These are phyloP conservation scores for Phytophthora vignae DNA, from an alignment of 352 stramenopile species.

Conservation along the genomic window DNA sequence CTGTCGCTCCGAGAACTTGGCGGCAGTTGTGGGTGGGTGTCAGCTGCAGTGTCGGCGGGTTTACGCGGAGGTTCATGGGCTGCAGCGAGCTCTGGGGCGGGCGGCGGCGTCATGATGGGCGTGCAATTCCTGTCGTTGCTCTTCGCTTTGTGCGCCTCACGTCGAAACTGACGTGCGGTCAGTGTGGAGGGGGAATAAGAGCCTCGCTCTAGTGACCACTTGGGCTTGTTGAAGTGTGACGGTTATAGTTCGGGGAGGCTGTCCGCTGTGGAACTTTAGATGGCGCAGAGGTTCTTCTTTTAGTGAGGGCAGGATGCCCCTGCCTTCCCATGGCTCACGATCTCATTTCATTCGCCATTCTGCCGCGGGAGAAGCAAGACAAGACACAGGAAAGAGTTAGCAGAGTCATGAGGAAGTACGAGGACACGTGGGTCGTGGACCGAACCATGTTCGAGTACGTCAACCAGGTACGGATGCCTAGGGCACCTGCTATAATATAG, in stretches of 20 bases:
- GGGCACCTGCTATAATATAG: background rate
- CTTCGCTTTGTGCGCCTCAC: background rate
- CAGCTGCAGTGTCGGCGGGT: background rate
- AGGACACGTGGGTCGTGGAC: conserved; percentile 92
- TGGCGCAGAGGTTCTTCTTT: conserved; percentile 4
- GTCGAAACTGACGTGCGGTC: conserved; percentile 2
- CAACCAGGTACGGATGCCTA: conserved; percentile 53
- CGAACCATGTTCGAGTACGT: conserved; percentile 96
- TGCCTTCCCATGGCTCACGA: conserved; percentile 2
- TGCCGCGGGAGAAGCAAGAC: conserved; percentile 14
- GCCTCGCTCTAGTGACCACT: background rate
- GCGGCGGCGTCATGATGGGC: conserved; percentile 6
- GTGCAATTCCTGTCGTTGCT: background rate
- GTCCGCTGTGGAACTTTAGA: conserved; percentile 1
- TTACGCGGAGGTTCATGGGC: background rate
- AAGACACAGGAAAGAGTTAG: background rate
- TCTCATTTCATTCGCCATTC: conserved; percentile 25
- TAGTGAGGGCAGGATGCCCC: background rate
- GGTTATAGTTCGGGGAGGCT: conserved; percentile 21
- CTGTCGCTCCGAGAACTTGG: background rate
- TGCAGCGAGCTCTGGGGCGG: background rate
- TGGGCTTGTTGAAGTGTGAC: conserved; percentile 12
- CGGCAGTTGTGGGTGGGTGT: background rate
- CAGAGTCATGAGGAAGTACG: conserved; percentile 62
- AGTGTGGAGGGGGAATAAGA: background rate